phyloP scores from a whole-genome alignment of 148 eudicot genomes.

The Rhododendron molle region DNA sequence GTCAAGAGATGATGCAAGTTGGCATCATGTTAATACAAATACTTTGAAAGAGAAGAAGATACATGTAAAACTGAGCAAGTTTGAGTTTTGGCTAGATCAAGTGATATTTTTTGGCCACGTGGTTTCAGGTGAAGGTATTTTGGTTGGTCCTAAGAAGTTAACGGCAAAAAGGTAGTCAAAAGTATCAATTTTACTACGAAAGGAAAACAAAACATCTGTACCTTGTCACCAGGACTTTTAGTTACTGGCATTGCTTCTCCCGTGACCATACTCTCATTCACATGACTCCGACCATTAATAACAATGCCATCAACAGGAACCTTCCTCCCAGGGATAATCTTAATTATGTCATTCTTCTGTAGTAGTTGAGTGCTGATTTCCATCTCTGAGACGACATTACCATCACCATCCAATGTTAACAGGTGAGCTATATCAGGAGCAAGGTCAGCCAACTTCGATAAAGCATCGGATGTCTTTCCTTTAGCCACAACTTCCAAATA shows the following conservation, averaged over 20 bases:
- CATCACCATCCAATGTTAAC: slow-evolving; percentile 58
- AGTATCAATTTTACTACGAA: not conserved
- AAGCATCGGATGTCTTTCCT: slow-evolving; percentile 97
- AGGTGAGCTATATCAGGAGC: slow-evolving; percentile 88
- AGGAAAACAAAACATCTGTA: slow-evolving; percentile 18
- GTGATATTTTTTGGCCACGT: not conserved
- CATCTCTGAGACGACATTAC: slow-evolving; percentile 66
- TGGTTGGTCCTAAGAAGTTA: not conserved
- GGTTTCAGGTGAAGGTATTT: not conserved
- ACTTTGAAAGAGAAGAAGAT: not conserved
- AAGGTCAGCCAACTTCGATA: slow-evolving; percentile 83
- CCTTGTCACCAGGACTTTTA: slow-evolving; percentile 88
- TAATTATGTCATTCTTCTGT: slow-evolving; percentile 79
- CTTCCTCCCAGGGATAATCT: slow-evolving; percentile 89
- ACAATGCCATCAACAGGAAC: slow-evolving; percentile 92
- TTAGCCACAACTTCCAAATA: slow-evolving; percentile 92
- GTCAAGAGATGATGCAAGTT: not conserved
- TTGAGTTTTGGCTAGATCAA: not conserved
- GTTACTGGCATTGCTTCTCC: slow-evolving; percentile 92
- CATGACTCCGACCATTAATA: slow-evolving; percentile 82
- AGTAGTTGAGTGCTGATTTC: slow-evolving; percentile 81
- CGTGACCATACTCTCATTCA: slow-evolving; percentile 97
- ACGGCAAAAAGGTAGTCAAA: not conserved
- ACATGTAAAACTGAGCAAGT: not conserved
- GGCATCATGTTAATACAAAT: not conserved